These are phyloP conservation scores for Talaromyces sp. DNA, from an alignment of 2,329 filamentous ascomycete genomes.

Conservation along the genomic window DNA sequence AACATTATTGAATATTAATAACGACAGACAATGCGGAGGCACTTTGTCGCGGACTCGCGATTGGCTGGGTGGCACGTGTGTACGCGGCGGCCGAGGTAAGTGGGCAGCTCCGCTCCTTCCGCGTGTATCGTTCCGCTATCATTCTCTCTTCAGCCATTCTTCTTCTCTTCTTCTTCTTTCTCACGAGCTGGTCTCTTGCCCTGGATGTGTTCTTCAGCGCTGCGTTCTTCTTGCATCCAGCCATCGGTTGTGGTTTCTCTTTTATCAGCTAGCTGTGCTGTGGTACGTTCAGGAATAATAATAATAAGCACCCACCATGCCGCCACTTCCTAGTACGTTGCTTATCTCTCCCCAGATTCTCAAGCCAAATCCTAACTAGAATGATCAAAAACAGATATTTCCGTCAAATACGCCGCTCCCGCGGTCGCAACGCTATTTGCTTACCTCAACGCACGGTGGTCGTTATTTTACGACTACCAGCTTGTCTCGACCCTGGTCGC, in stretches of 20 bases:
- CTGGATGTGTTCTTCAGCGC: neutral
- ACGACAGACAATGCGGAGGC: neutral
- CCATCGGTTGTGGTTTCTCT: neutral
- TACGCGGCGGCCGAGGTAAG: neutral
- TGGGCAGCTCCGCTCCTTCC: neutral
- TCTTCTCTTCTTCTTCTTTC: neutral
- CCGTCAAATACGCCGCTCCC: conserved; percentile 46
- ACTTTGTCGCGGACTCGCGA: neutral
- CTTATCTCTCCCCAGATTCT: neutral
- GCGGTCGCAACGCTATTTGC: conserved; percentile 63
- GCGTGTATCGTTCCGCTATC: neutral
- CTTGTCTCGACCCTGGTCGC: conserved; percentile 54
- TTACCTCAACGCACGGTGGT: conserved; percentile 69
- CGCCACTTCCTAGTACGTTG: conserved; percentile 1
- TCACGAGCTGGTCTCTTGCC: neutral
- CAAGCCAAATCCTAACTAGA: neutral
- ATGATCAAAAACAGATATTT: conserved; percentile 22
- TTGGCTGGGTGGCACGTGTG: neutral
- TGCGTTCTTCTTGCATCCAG: neutral
- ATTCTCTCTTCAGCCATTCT: neutral
- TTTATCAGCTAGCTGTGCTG: neutral
- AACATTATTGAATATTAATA: neutral
- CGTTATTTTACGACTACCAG: conserved; percentile 60
- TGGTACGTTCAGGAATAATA: neutral
- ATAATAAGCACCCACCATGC: neutral